phyloP scores from a whole-genome alignment of 257 asterid genomes.

The Cruciata laevipes region DNA sequence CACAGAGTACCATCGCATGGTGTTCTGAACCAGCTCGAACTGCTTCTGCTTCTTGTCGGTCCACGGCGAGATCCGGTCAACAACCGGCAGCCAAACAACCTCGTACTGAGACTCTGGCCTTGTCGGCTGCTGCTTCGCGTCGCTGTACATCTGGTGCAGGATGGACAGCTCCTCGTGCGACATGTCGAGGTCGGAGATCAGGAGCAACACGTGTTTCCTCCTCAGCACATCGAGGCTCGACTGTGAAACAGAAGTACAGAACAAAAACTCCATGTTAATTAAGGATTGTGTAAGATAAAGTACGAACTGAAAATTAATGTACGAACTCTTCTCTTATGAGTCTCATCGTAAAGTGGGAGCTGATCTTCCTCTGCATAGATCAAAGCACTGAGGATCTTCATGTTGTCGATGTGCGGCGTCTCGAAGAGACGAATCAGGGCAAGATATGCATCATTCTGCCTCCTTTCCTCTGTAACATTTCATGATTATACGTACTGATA shows the following conservation, averaged over 20 bases:
- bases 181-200: conserved; percentile 61
- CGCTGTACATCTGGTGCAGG: conserved; percentile 63
- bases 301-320: not conserved
- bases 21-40: conserved; percentile 37
- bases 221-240: conserved; percentile 51
- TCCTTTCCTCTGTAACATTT: conserved; percentile 24
- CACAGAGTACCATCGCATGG: conserved; percentile 85
- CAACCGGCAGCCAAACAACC: conserved; percentile 78
- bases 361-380: conserved; percentile 28
- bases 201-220: conserved; percentile 58
- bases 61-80: conserved; percentile 29
- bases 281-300: not conserved
- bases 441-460: conserved; percentile 16
- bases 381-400: conserved; percentile 22
- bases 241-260: conserved; percentile 22
- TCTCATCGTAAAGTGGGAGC: conserved; percentile 28
- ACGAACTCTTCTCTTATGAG: conserved; percentile 24
- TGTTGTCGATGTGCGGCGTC: conserved; percentile 23
- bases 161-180: conserved; percentile 63
- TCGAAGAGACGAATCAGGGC: conserved; percentile 22
- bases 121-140: conserved; percentile 30
- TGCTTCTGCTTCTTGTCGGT: conserved; percentile 18
- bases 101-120: conserved; percentile 55
- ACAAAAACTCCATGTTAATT: not conserved
- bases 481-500: no score